Evolutionary conservation across 2,329 filamentous ascomycete species (phyloP).

Genomic region (Alternaria gansuensis): DNA sequence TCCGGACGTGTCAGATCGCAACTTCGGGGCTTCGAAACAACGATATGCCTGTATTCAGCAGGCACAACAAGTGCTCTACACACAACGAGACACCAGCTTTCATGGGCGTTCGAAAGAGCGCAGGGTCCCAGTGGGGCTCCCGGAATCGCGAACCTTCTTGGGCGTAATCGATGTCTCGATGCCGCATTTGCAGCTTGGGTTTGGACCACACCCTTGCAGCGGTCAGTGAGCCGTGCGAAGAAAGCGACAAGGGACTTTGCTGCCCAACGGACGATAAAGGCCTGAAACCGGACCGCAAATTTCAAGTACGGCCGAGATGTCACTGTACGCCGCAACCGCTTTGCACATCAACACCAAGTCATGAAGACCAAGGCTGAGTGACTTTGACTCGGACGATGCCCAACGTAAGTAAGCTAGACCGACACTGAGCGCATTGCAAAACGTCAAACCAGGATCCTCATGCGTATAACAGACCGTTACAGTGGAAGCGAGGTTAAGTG

Average conservation of each 20-base stretch:
- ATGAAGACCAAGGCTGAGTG: neutral
- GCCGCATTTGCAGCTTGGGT: conserved; percentile 1
- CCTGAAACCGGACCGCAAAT: conserved; percentile 11
- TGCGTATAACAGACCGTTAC: neutral
- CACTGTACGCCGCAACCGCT: conserved; percentile 3
- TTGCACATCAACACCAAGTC: conserved; percentile 1
- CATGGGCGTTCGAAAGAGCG: conserved; percentile 5
- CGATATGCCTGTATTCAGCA: conserved; percentile 4
- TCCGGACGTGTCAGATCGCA: conserved; percentile 10
- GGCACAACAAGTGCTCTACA: conserved; percentile 5
- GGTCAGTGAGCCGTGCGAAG: conserved; percentile 14
- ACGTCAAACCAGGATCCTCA: neutral
- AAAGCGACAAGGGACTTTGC: conserved; percentile 8
- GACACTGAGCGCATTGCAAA: neutral
- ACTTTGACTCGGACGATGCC: conserved; percentile 13
- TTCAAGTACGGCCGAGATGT: neutral
- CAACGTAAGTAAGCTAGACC: conserved; percentile 13
- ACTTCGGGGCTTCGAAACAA: conserved; percentile 3
- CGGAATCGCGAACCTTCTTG: conserved; percentile 5
- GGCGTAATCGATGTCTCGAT: neutral
- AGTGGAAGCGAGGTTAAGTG: neutral
- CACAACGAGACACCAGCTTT: conserved; percentile 14
- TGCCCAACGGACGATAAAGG: conserved; percentile 11
- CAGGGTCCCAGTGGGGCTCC: conserved; percentile 6
- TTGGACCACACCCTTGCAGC: conserved; percentile 7